A percentile compares a stretch with the other conserved stretches of the same genome.
Conservation (phyloP, 2,329 filamentous ascomycete species). For the Colletotrichum godetiae region DNA sequence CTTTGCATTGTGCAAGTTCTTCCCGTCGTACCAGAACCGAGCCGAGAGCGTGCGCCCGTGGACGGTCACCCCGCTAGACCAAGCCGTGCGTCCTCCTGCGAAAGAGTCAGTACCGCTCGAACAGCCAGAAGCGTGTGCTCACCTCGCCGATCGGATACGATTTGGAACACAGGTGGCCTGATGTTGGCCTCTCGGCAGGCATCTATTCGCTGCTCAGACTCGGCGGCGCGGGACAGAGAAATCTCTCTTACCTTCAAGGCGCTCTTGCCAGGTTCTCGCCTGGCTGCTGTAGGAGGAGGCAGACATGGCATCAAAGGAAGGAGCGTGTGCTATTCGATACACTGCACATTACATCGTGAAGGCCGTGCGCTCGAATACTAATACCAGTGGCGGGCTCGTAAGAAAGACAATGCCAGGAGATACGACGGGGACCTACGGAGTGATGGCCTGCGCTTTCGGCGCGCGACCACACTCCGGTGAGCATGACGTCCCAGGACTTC, state of each 20-base stretch:
- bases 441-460: background rate
- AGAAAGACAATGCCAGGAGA: background rate
- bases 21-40: conserved; percentile 91
- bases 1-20: conserved; percentile 86
- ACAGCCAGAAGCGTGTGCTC: conserved; percentile 40
- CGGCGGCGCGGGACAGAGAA: background rate
- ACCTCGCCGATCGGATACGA: conserved; percentile 82
- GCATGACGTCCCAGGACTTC: background rate
- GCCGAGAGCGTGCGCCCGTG: conserved; percentile 73
- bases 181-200: conserved; percentile 66
- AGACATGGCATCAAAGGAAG: background rate
- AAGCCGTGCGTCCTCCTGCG: conserved; percentile 87
- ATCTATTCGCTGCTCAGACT: conserved; percentile 51
- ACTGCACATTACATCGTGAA: background rate
- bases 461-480: background rate
- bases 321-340: background rate
- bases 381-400: background rate
- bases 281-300: background rate
- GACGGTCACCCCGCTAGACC: conserved; percentile 85
- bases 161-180: conserved; percentile 70
- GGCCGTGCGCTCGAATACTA: background rate
- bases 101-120: background rate
- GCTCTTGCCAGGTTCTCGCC: background rate
- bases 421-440: background rate
- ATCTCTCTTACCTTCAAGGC: background rate